Percentiles rank a stretch among this genome's conserved stretches.
These are phyloP conservation scores for Yamadazyma tumulicola DNA, from an alignment of 805 yeast genomes.

Conservation along the genomic window DNA sequence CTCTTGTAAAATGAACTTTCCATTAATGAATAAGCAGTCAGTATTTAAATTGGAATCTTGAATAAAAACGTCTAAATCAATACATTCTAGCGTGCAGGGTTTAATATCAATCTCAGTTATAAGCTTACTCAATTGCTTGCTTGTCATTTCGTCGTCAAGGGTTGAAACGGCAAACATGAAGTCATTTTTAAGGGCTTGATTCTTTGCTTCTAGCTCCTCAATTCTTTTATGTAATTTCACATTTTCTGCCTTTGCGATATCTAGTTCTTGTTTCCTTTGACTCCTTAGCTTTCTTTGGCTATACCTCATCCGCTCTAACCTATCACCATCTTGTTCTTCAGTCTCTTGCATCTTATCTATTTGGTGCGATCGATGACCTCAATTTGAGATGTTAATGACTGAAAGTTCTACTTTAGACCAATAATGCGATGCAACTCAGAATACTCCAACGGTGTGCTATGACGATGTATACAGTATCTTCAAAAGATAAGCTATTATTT, in stretches of 20 bases:
- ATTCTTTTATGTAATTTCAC: not conserved
- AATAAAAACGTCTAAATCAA: not conserved
- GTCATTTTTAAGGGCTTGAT: slow-evolving; percentile 1
- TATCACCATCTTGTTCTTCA: not conserved
- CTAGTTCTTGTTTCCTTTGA: slow-evolving; percentile 4
- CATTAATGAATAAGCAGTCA: not conserved
- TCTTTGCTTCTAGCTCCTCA: not conserved
- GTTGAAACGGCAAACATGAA: not conserved
- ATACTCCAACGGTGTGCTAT: too few relatives aligned
- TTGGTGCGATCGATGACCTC: too few relatives aligned
- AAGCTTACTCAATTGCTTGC: slow-evolving; percentile 1
- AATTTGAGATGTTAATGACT: too few relatives aligned
- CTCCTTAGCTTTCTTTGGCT: slow-evolving; percentile 4
- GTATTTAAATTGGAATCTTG: not conserved
- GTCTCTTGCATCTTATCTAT: too few relatives aligned
- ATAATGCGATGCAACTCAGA: too few relatives aligned
- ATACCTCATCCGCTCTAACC: slow-evolving; percentile 5
- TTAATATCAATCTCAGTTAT: not conserved
- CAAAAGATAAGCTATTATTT: too few relatives aligned
- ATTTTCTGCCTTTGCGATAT: not conserved
- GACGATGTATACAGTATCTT: too few relatives aligned
- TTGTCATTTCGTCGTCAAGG: slow-evolving; percentile 4
- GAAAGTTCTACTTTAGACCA: too few relatives aligned
- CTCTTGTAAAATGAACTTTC: slow-evolving; percentile 2
- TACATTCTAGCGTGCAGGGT: not conserved